Evolutionary conservation across 2,329 filamentous ascomycete species (phyloP), one percentile per base, ranked within the genome.

Genomic region (Nemania sp.): DNA sequence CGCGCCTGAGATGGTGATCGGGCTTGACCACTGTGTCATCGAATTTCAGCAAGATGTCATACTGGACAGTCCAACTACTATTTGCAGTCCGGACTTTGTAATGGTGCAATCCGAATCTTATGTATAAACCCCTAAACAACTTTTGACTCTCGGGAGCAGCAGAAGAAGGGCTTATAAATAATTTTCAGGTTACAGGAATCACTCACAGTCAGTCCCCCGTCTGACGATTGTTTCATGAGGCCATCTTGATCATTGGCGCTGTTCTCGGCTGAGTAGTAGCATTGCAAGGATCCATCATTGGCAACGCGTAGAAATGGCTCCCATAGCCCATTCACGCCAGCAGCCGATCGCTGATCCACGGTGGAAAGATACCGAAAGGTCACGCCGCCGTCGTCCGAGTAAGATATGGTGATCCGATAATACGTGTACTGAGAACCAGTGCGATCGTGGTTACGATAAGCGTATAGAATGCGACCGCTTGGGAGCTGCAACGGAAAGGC

Each of bases 231-330:
- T n/a, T 71, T 72, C 68, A 80, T 70, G 15, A 79, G 65, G 48
- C 73, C 77, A 54, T 81, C 77, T 67, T 81, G 80, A 54, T 79
- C 77, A 4, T 49, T 60, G 0, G 53, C 65, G 1, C 39, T 66
- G 48, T 77, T 79, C 68, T 80, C 78, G 2, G 70, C 71, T 4
- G 76, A 79, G 64, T 80, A 81, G 65, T 77, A 81, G 48, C 77
- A 71, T 66, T 81, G 77, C 21, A 80, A 57, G 2, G 71, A 70
- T 0, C 77, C 76, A 54, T 79, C 74, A 1, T 64, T 59, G 0
- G 74, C 75, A 2, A 75, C 63, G 5, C 78, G 71, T 18, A 81
- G 52, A 61, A 80, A 80, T 0, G 79, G 80, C 60, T 81, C 79
- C 79, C 79, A 81, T 4, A 76, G 69, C 2, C 79, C 79, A 34